Percentiles rank a stretch among this genome's conserved stretches.
Conservation (phyloP, 768 basidiomycete species). For the Lyophyllum shimeji region DNA sequence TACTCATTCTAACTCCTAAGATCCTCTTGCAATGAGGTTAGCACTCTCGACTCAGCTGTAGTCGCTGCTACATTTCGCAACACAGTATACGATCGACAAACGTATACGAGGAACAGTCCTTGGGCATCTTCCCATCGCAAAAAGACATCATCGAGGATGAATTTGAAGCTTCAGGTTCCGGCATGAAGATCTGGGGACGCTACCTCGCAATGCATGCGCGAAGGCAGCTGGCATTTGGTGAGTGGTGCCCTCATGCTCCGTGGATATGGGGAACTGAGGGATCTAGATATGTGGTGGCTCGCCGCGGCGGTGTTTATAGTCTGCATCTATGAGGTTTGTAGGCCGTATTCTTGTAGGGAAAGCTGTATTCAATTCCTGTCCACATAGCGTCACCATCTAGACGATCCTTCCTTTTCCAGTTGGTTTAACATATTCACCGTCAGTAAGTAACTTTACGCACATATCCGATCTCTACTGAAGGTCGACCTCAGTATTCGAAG, state of each 20-base stretch:
- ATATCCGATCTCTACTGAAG: neutral
- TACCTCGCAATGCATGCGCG: constrained; percentile 85
- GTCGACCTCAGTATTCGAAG: constrained; percentile 66
- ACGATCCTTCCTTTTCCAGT: constrained; percentile 45
- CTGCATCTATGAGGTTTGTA: constrained; percentile 86
- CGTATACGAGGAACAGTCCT: constrained; percentile 90
- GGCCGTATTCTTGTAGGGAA: neutral
- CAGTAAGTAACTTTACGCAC: constrained; percentile 41
- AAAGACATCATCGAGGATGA: constrained; percentile 47
- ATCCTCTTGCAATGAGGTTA: constrained; percentile 83
- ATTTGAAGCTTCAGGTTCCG: constrained; percentile 42
- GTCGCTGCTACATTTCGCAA: neutral
- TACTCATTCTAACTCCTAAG: constrained; percentile 29
- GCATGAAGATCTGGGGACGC: constrained; percentile 69
- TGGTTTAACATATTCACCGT: constrained; percentile 90
- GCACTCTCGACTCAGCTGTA: constrained; percentile 1
- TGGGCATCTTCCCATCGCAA: constrained; percentile 69
- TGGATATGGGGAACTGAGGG: neutral
- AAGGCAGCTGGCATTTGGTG: constrained; percentile 89
- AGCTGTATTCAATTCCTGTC: neutral
- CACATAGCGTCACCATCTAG: constrained; percentile 56
- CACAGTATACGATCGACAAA: constrained; percentile 83
- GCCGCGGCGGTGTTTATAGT: constrained; percentile 81
- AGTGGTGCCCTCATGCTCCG: constrained; percentile 12
- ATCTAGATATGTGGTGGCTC: constrained; percentile 96